These are phyloP conservation scores for Modicella reniformis DNA, from an alignment of 371 early-diverging fungal species.

Conservation along the genomic window DNA sequence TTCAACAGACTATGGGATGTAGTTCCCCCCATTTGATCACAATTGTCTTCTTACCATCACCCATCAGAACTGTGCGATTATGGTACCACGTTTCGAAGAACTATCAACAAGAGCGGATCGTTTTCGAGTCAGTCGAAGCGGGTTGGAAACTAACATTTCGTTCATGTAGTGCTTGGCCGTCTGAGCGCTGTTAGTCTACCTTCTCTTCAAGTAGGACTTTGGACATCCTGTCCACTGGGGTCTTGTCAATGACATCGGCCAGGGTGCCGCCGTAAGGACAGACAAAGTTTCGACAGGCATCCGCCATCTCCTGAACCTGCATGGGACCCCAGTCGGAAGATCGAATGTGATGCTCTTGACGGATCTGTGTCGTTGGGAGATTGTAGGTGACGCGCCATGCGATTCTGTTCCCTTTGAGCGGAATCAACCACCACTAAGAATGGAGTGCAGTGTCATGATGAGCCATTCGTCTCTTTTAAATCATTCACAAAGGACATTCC, in stretches of 20 bases:
- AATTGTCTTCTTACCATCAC: conserved; percentile 56
- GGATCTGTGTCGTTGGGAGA: conserved; percentile 39
- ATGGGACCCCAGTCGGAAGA: conserved; percentile 46
- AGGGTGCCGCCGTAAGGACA: conserved; percentile 51
- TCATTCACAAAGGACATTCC: background rate
- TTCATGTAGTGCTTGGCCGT: background rate
- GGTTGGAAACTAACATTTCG: background rate
- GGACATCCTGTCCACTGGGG: conserved; percentile 36
- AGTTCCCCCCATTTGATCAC: too few species aligned
- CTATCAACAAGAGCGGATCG: conserved; percentile 10
- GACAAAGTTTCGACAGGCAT: conserved; percentile 33
- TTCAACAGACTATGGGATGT: background rate
- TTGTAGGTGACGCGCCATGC: conserved; percentile 53
- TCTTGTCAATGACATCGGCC: conserved; percentile 44
- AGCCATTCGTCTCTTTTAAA: background rate
- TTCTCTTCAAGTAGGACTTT: conserved; percentile 50
- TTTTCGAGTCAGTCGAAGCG: background rate
- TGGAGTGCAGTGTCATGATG: background rate
- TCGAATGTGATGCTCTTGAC: conserved; percentile 36
- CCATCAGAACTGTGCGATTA: conserved; percentile 54
- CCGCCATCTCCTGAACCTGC: conserved; percentile 40
- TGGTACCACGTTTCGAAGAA: conserved; percentile 49
- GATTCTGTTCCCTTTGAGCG: conserved; percentile 33
- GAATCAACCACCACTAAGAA: conserved; percentile 49
- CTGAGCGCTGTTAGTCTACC: too few species aligned